These are phyloP conservation scores for Plenodomus biglobosus DNA, from an alignment of 2,329 filamentous ascomycete species.

Conservation along the genomic window DNA sequence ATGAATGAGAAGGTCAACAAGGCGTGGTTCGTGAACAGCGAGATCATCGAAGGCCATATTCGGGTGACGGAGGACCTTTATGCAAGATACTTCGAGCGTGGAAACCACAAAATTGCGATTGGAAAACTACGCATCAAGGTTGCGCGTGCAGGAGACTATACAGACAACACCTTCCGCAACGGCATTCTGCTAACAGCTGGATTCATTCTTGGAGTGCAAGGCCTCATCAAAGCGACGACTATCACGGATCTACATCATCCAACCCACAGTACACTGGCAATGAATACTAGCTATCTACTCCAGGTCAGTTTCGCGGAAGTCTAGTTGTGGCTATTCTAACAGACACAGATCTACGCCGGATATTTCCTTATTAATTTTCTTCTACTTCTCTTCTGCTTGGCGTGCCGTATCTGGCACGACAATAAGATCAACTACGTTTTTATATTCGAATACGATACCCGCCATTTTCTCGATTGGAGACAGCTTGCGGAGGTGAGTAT, in stretches of 20 bases:
- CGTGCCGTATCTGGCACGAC: constrained; percentile 78
- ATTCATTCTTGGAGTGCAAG: constrained; percentile 48
- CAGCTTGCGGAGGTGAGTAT: constrained; percentile 69
- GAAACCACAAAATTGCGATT: constrained; percentile 87
- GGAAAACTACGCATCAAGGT: constrained; percentile 79
- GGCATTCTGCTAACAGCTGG: constrained; percentile 52
- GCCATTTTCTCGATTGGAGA: constrained; percentile 85
- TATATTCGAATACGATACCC: constrained; percentile 92
- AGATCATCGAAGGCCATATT: constrained; percentile 78
- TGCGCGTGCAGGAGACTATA: constrained; percentile 60
- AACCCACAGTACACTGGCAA: constrained; percentile 13
- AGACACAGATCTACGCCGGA: constrained; percentile 76
- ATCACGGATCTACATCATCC: constrained; percentile 27
- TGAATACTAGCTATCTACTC: constrained; percentile 58
- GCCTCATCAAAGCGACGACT: constrained; percentile 44
- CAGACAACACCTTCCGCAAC: constrained; percentile 60
- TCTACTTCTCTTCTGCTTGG: constrained; percentile 79
- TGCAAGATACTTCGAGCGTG: constrained; percentile 88
- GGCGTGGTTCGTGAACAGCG: constrained; percentile 88
- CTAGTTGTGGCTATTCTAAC: constrained; percentile 48
- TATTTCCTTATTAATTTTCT: constrained; percentile 84
- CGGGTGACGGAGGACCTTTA: constrained; percentile 86
- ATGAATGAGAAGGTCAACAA: constrained; percentile 90
- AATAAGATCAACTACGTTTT: constrained; percentile 95
- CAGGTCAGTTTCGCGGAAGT: constrained; percentile 60